Base-by-base conservation (phyloP, 164 flowering plant genomes). In the Aristolochia contorta region DNA sequence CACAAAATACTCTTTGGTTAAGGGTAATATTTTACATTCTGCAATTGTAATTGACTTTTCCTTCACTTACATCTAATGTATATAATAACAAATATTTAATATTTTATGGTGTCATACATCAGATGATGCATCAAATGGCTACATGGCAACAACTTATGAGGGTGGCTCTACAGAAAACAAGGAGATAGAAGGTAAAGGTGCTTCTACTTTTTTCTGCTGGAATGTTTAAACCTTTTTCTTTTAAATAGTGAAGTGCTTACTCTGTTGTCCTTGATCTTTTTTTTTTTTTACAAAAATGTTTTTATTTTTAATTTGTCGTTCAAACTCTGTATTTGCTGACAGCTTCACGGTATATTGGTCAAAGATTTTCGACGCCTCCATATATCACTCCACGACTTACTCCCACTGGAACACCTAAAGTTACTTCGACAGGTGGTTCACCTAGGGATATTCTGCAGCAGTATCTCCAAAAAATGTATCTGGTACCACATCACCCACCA, bases 311-410 rank as follows among this genome's bases (percentile, higher is more conserved):
- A 27, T 27, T 2, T 37, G 43, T 37, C 3, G 7, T 37, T 37
- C 64, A 4, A 49, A 32, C 46, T 59, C 22, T 37, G 12, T 21
- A 9, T n/a, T 68, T 57, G 22, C 60, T 51, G 43, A 57, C 81
- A 87, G 96, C 71, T 18, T 65, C 82, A 27, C 76, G 74, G 67
- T 69, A 72, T 75, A 53, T 69, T 56, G 84, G 70, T 24, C 77
- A 75, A 59, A 80, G 69, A 62, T 86, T 77, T 70, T 84, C 96
- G n/a, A 60, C 81, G 43, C 82, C 91, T 63, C 89, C 97, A 61
- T 88, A 83, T 74, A 83, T 83, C 60, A 82, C 89, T 43, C 91
- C 97, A 20, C 73, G 85, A 46, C 77, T 85, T 56, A 90, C 95
- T 53, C 94, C 96, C 30, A 74, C 80, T 46, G 91, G 75, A 74